Conservation (phyloP, 805 yeast species). For the Lipomyces lipofer region DNA sequence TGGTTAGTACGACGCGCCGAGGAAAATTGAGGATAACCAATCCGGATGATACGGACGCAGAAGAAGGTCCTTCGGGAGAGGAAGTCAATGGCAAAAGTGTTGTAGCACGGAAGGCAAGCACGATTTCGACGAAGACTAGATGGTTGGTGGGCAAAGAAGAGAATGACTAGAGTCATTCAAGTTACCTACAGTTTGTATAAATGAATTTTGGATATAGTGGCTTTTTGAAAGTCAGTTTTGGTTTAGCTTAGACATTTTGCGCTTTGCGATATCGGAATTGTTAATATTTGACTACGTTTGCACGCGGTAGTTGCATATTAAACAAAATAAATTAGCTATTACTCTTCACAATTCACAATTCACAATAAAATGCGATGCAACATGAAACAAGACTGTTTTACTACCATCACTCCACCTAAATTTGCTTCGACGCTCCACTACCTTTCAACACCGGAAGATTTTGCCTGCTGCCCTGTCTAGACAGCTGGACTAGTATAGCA, state of each 20-base stretch:
- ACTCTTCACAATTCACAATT: too few relatives aligned
- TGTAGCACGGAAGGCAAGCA: background rate
- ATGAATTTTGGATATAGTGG: too few relatives aligned
- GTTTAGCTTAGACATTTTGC: background rate
- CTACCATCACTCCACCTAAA: background rate
- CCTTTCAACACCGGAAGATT: constrained; percentile 6
- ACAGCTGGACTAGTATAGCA: constrained; percentile 76
- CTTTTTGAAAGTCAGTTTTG: background rate
- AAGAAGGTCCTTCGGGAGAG: constrained; percentile 16
- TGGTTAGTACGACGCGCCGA: constrained; percentile 66
- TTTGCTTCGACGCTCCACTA: background rate
- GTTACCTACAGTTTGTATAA: too few relatives aligned
- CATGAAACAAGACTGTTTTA: too few relatives aligned
- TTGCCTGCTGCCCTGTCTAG: constrained; percentile 62
- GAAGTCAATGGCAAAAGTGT: background rate
- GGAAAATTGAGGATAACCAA: constrained; percentile 61
- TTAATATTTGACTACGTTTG: background rate
- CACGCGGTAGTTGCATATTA: too few relatives aligned
- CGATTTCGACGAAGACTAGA: constrained; percentile 3
- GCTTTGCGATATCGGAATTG: background rate
- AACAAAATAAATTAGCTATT: too few relatives aligned
- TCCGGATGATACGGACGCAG: constrained; percentile 49
- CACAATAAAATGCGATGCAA: too few relatives aligned
- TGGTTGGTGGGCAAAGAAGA: constrained; percentile 10
- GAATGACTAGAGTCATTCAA: too few relatives aligned